Conservation (phyloP, 2,329 filamentous ascomycete genomes). For the Microcyclosporella mali region DNA sequence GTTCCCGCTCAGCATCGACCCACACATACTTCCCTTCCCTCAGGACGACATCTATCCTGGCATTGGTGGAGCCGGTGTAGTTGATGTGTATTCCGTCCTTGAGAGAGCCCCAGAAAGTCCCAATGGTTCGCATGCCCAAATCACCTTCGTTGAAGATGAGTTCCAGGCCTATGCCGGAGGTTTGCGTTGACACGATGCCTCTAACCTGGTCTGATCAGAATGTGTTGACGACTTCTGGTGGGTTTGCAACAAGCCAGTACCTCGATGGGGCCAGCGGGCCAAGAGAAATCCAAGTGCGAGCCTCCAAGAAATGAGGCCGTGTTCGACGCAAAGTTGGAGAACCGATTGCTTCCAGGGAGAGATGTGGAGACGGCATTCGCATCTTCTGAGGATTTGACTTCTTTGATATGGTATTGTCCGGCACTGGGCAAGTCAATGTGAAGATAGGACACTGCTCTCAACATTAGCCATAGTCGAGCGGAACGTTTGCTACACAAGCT, state of each 20-base stretch:
- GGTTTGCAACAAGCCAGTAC: not conserved
- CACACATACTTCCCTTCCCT: constrained; percentile 5
- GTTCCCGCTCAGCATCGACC: constrained; percentile 1
- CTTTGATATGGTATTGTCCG: not conserved
- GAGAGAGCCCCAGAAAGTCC: not conserved
- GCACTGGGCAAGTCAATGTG: not conserved
- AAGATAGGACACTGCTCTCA: not conserved
- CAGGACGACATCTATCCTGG: not conserved
- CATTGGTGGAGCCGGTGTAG: not conserved
- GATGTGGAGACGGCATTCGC: not conserved
- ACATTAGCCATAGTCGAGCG: not conserved
- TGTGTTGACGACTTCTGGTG: not conserved
- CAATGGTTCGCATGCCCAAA: not conserved
- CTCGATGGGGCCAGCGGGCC: constrained; percentile 2
- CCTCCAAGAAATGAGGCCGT: not conserved
- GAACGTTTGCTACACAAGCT: no score
- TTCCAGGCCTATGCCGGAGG: not conserved
- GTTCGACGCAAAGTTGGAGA: not conserved
- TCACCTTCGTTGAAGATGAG: constrained; percentile 4
- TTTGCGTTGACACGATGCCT: not conserved
- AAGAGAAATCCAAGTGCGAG: not conserved
- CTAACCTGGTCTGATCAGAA: not conserved
- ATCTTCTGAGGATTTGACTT: not conserved
- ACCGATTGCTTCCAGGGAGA: not conserved
- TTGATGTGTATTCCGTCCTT: not conserved